These are phyloP conservation scores for Fonsecaea erecta DNA, from an alignment of 2,329 filamentous ascomycete genomes.

Conservation along the genomic window DNA sequence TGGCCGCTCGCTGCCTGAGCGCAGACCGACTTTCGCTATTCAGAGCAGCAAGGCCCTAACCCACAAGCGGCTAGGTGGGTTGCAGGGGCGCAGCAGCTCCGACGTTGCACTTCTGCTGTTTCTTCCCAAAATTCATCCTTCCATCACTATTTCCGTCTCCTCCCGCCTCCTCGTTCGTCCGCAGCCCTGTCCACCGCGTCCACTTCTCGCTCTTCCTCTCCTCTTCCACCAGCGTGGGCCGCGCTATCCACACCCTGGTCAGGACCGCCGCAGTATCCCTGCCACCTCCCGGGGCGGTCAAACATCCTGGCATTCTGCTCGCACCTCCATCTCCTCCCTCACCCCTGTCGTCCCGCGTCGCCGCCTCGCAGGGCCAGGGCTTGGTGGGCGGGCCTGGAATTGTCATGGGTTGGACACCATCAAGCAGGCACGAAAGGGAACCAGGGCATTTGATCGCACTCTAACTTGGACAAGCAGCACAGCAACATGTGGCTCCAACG, in stretches of 20 bases:
- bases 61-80: slow-evolving; percentile 5
- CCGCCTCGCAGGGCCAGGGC: slow-evolving; percentile 24
- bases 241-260: slow-evolving; percentile 13
- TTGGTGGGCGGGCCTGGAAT: slow-evolving; percentile 15
- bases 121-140: slow-evolving; percentile 25
- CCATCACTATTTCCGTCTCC: slow-evolving; percentile 30
- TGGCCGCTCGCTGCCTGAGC: slow-evolving; percentile 14
- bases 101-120: slow-evolving; percentile 25
- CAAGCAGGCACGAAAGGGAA: neutral
- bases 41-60: slow-evolving; percentile 25
- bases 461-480: neutral
- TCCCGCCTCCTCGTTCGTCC: slow-evolving; percentile 18
- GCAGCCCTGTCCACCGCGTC: neutral
- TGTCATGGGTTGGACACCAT: slow-evolving; percentile 3
- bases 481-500: slow-evolving; percentile 15
- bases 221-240: slow-evolving; percentile 22
- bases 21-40: slow-evolving; percentile 26
- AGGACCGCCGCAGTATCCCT: slow-evolving; percentile 21
- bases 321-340: slow-evolving; percentile 8
- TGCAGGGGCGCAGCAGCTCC: slow-evolving; percentile 31
- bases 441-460: neutral
- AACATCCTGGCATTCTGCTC: slow-evolving; percentile 11
- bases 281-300: slow-evolving; percentile 25
- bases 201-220: slow-evolving; percentile 17
- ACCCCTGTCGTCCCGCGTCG: slow-evolving; percentile 20